Evolutionary conservation across 1,139 yeast species (phyloP).

Genomic region (Hansenula sp.): DNA sequence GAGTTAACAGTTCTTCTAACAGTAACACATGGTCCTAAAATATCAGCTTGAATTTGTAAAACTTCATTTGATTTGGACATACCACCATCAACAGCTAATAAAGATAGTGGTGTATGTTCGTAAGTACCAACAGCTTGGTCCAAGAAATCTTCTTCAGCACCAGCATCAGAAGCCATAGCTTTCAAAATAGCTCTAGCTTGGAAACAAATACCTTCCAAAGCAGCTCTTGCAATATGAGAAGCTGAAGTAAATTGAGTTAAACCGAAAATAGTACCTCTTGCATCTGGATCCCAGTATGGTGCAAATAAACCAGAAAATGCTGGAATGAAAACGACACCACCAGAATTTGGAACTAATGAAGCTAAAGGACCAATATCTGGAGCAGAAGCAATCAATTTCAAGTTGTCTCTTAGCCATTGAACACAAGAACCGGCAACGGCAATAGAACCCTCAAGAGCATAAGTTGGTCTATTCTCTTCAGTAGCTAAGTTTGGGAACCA

Average conservation of each 20-base stretch:
- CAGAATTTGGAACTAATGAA: conserved; percentile 73
- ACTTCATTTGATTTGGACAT: conserved; percentile 91
- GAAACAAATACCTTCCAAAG: conserved; percentile 91
- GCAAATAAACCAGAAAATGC: conserved; percentile 94
- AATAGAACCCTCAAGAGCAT: conserved; percentile 91
- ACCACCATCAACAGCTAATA: conserved; percentile 88
- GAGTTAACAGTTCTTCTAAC: conserved; percentile 78
- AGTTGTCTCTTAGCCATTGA: conserved; percentile 92
- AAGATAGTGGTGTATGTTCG: conserved; percentile 44
- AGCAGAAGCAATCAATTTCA: conserved; percentile 75
- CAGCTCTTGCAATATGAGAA: conserved; percentile 89
- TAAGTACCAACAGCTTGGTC: conserved; percentile 33
- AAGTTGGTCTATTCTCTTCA: conserved; percentile 62
- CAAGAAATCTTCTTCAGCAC: conserved; percentile 41
- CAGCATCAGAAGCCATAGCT: conserved; percentile 85
- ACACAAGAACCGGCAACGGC: conserved; percentile 96
- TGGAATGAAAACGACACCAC: conserved; percentile 93
- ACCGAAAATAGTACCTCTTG: conserved; percentile 91
- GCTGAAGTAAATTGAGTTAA: conserved; percentile 86
- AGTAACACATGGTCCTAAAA: conserved; percentile 80
- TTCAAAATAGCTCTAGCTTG: conserved; percentile 88
- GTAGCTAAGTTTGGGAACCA: conserved; percentile 72
- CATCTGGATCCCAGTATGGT: conserved; percentile 94
- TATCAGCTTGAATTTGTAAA: conserved; percentile 92
- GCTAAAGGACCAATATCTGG: conserved; percentile 92